Conservation (phyloP, 1,139 yeast genomes). For the Eremothecium coryli region DNA sequence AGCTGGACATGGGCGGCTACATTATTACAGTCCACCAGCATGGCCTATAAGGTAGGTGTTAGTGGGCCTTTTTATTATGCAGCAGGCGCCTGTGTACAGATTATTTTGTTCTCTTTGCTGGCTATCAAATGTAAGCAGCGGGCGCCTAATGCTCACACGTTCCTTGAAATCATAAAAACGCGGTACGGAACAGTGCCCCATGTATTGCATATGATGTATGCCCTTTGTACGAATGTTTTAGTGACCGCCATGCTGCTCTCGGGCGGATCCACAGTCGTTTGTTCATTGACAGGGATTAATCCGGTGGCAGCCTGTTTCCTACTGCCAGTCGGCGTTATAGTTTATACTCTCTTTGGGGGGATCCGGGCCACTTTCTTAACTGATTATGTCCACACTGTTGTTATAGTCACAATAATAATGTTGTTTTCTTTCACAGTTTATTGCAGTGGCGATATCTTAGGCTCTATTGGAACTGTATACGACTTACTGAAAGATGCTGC, state of each 20-base stretch:
- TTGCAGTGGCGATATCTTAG: constrained; percentile 52
- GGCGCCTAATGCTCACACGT: constrained; percentile 73
- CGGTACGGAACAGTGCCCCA: constrained; percentile 69
- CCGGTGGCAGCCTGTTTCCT: constrained; percentile 73
- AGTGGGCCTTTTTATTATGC: constrained; percentile 71
- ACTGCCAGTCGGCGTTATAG: constrained; percentile 72
- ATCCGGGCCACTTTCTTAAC: constrained; percentile 84
- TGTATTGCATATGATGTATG: constrained; percentile 61
- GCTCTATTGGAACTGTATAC: constrained; percentile 76
- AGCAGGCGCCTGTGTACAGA: constrained; percentile 63
- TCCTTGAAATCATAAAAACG: constrained; percentile 56
- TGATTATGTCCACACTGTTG: constrained; percentile 68
- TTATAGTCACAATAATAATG: constrained; percentile 51
- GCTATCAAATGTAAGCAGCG: constrained; percentile 66
- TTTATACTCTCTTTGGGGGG: constrained; percentile 82
- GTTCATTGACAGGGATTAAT: constrained; percentile 73
- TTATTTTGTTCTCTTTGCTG: constrained; percentile 59
- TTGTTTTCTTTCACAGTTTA: constrained; percentile 55
- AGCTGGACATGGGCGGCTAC: constrained; percentile 97
- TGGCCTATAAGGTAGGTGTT: constrained; percentile 68
- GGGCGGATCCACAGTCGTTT: constrained; percentile 77
- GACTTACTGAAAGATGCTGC: constrained; percentile 56
- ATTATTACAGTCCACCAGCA: constrained; percentile 64
- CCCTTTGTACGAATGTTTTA: constrained; percentile 73
- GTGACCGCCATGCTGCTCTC: constrained; percentile 83